Conservation (phyloP, 202 grass and related monocot species). For the Schoenoplectus tabernaemontani region DNA sequence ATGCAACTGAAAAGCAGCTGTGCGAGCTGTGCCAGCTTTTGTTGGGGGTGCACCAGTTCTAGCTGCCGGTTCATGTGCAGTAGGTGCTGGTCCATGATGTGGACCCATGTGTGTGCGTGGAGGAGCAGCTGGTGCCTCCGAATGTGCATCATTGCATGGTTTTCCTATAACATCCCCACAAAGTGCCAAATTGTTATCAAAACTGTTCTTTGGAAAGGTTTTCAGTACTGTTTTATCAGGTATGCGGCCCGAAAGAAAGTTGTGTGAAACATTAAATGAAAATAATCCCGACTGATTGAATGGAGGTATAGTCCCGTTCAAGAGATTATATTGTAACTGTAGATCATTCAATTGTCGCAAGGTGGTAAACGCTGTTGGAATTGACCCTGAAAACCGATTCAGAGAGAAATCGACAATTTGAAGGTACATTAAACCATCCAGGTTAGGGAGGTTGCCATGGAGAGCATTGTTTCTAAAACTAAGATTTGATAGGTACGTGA, state of each 20-base stretch:
- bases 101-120: neutral
- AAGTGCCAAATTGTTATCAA: constrained; percentile 56
- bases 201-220: constrained; percentile 46
- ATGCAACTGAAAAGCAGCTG: neutral
- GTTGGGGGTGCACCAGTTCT: neutral
- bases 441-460: constrained; percentile 49
- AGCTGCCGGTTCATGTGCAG: neutral
- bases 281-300: constrained; percentile 46
- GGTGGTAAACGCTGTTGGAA: constrained; percentile 33
- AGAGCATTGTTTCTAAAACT: constrained; percentile 68
- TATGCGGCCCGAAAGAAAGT: constrained; percentile 65
- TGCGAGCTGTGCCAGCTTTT: neutral
- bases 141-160: constrained; percentile 13
- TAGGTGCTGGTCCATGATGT: neutral
- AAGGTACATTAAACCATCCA: constrained; percentile 40
- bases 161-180: constrained; percentile 43
- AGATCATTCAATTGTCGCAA: constrained; percentile 33
- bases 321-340: constrained; percentile 79
- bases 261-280: constrained; percentile 79
- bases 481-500: constrained; percentile 34
- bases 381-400: constrained; percentile 79
- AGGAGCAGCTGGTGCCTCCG: neutral
- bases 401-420: constrained; percentile 54
- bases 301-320: constrained; percentile 57
- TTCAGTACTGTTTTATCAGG: constrained; percentile 41